Percentiles rank a stretch among this genome's conserved stretches.
phyloP scores from a whole-genome alignment of 345 rosid species.

The Bruguiera sexangula region DNA sequence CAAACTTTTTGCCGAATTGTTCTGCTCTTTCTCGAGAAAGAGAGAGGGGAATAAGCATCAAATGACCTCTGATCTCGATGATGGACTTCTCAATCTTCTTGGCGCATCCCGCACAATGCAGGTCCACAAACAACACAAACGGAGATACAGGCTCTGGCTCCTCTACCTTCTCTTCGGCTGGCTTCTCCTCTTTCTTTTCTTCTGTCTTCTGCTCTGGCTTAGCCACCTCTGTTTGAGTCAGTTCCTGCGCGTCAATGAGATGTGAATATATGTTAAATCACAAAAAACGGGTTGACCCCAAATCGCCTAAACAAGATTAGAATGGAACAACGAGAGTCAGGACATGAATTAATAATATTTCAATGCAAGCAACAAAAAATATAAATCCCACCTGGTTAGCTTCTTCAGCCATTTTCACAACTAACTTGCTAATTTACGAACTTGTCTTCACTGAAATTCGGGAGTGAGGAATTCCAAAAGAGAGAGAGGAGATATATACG shows the following conservation, averaged over 20 bases:
- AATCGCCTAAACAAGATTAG: not conserved
- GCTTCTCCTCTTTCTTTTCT: constrained; percentile 26
- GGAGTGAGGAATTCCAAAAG: constrained; percentile 1
- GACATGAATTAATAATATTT: not conserved
- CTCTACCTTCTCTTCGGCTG: constrained; percentile 28
- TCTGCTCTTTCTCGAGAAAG: not conserved
- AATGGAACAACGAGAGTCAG: not conserved
- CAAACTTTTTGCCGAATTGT: not conserved
- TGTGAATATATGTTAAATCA: not conserved
- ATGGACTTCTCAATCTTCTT: constrained; percentile 83
- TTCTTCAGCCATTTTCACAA: constrained; percentile 64
- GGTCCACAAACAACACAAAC: constrained; percentile 62
- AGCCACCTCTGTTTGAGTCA: constrained; percentile 34
- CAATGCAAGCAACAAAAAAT: not conserved
- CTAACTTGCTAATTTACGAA: not conserved
- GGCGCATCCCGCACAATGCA: constrained; percentile 93
- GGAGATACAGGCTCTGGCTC: constrained; percentile 60
- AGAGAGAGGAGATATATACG: not conserved
- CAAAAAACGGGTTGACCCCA: not conserved
- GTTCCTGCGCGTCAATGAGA: constrained; percentile 24
- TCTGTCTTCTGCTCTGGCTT: constrained; percentile 36
- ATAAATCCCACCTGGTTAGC: constrained; percentile 51
- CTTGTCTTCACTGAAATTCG: not conserved
- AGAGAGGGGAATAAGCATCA: not conserved
- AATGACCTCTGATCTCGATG: constrained; percentile 65